These are phyloP conservation scores for Bonia amplexicaulis DNA, from an alignment of 176 grass and related monocot genomes.

Conservation along the genomic window DNA sequence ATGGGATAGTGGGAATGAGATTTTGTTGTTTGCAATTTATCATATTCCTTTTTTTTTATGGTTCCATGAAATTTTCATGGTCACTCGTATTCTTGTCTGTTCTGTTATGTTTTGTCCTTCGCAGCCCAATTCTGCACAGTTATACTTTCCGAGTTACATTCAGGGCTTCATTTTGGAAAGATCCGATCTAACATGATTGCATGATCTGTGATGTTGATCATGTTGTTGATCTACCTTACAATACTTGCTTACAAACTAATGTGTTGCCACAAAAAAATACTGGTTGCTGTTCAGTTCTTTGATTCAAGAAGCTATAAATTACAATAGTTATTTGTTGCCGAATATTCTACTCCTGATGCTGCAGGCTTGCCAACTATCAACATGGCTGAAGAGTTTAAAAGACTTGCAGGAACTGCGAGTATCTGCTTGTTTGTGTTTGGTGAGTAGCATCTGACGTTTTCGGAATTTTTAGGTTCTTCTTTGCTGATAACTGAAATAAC, in stretches of 20 bases:
- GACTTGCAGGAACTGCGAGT: not conserved
- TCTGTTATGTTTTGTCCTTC: not conserved
- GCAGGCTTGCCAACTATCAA: not conserved
- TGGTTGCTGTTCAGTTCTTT: not conserved
- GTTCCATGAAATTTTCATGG: conserved; percentile 5
- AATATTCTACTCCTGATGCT: not conserved
- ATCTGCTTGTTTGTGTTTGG: not conserved
- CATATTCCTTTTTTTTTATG: not conserved
- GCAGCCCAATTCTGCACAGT: not conserved
- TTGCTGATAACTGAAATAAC: not conserved
- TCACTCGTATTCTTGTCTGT: not conserved
- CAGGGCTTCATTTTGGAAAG: not conserved
- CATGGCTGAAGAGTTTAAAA: not conserved
- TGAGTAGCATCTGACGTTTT: not conserved
- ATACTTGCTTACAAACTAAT: not conserved
- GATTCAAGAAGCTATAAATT: not conserved
- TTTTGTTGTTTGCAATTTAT: not conserved
- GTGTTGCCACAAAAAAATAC: not conserved
- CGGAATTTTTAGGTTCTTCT: not conserved
- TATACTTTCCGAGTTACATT: not conserved
- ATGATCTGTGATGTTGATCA: not conserved
- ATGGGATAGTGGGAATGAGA: not conserved
- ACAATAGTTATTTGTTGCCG: not conserved
- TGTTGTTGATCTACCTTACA: not conserved
- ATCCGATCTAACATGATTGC: not conserved